These are phyloP conservation scores for Talaromyces borbonicus DNA, from an alignment of 495 filamentous ascomycete genomes.

Conservation along the genomic window DNA sequence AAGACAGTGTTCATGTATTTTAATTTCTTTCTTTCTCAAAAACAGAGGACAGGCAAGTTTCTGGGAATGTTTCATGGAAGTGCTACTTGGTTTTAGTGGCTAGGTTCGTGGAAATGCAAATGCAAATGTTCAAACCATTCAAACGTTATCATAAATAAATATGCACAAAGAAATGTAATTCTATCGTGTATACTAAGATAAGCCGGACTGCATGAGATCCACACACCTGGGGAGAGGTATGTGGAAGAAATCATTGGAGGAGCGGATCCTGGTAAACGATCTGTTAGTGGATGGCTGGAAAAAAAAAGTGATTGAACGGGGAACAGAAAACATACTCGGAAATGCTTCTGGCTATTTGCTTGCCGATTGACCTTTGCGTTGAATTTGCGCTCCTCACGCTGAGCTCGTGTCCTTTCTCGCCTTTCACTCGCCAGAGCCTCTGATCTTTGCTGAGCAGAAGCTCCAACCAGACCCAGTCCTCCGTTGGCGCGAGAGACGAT, in stretches of 20 bases:
- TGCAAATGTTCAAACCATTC: no score
- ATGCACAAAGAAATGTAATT: no score
- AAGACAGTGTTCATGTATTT: not conserved
- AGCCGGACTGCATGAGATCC: no score
- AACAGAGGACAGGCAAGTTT: no score
- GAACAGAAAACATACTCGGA: conserved; percentile 41
- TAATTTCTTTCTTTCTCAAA: no score
- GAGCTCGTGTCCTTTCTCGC: conserved; percentile 51
- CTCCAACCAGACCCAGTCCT: conserved; percentile 66
- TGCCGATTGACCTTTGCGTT: conserved; percentile 54
- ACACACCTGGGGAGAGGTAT: not conserved
- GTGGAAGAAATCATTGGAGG: conserved; percentile 26
- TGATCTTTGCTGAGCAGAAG: conserved; percentile 57
- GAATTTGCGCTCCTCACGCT: conserved; percentile 47
- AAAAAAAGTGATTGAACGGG: not conserved
- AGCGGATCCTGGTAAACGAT: conserved; percentile 32
- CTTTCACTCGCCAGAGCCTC: conserved; percentile 55
- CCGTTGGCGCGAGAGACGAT: conserved; percentile 58
- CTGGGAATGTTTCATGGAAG: no score
- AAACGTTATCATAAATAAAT: no score
- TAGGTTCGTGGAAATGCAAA: no score
- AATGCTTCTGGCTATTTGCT: conserved; percentile 69
- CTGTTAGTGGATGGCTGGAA: conserved; percentile 14
- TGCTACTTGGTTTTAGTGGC: no score
- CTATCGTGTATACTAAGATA: no score